Base-by-base conservation (phyloP, 2,329 filamentous ascomycete genomes). In the Penicillium occitanis region DNA sequence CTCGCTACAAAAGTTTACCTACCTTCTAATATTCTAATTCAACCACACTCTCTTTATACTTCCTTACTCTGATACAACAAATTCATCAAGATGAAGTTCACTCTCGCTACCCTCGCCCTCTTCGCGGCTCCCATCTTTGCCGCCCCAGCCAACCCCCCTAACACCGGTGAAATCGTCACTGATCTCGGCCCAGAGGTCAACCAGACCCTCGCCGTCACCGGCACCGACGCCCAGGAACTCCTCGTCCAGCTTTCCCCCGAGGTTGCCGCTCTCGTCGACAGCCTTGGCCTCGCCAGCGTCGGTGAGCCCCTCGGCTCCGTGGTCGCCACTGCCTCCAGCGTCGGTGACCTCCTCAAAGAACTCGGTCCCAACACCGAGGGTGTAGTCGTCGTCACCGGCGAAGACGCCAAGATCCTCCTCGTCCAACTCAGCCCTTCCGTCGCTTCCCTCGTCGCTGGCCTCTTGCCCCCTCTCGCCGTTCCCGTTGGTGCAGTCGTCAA, bases 241-340 rank as follows among this genome's bases (percentile, higher is more conserved):
- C 73, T 76, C 68, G 64, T 76, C 30, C 61, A 75, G 68, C 70
- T 76, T 64, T 72, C 70, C 68, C 74, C 74, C 19, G 71, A 74
- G 63, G 72, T 76, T 61, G 61, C 73, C 19, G 57, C 61, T 14
- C 73, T 76, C 42, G 67, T 76, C 65, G 66, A 70, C 35, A 70
- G 73, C 64, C 73, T 76, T 6, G 73, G 73, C 37, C 73, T 76
- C 40, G 57, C 65, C 37, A 71, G 50, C 33, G 69, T 74, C 37
- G 73, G 70, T 35, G 69, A 37, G 35, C 70, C 74, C 42, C 69
- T 74, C 30, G 74, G 74, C 51, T 65, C 67, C 19, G 64, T 76
- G 13, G 69, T 76, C 37, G 69, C 70, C 58, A 72, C 72, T 40
- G 74, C 73, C 63, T 67, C 66, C 65, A 62, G 60, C 55, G 69